phyloP scores from a whole-genome alignment of 2,329 filamentous ascomycete genomes.

The Colletotrichum costaricense region DNA sequence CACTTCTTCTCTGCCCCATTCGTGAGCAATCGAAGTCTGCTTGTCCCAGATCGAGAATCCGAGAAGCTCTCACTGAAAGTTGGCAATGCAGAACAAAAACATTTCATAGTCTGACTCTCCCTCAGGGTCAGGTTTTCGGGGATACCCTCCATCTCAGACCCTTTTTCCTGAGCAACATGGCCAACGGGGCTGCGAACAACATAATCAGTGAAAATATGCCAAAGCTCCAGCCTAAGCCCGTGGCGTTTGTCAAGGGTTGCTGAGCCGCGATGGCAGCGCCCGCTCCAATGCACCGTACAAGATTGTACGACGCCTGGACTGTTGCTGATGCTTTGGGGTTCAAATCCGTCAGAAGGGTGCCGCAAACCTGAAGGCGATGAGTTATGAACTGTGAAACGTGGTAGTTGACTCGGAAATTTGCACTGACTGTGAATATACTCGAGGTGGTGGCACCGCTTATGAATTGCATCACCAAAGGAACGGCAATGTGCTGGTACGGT shows the following conservation, averaged over 20 bases:
- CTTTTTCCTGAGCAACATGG: background rate
- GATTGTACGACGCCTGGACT: background rate
- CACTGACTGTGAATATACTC: conserved; percentile 29
- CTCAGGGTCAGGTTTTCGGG: no score
- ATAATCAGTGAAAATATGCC: background rate
- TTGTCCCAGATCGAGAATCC: no score
- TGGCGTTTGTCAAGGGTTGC: background rate
- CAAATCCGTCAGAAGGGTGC: background rate
- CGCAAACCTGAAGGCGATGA: no score
- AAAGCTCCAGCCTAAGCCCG: background rate
- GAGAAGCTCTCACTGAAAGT: no score
- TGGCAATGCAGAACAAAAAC: no score
- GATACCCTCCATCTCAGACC: no score
- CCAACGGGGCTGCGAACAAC: background rate
- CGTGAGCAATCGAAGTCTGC: no score
- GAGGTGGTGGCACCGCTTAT: conserved; percentile 30
- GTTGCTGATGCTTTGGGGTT: background rate
- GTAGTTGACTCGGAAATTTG: no score
- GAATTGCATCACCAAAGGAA: conserved; percentile 35
- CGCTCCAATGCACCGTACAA: background rate
- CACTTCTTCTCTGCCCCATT: fast-evolving
- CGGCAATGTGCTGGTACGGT: conserved; percentile 18
- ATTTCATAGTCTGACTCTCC: no score
- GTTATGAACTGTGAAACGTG: no score
- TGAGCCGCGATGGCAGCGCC: background rate